Base-by-base conservation (phyloP, 2,329 filamentous ascomycete genomes). In the Fusarium continuum region DNA sequence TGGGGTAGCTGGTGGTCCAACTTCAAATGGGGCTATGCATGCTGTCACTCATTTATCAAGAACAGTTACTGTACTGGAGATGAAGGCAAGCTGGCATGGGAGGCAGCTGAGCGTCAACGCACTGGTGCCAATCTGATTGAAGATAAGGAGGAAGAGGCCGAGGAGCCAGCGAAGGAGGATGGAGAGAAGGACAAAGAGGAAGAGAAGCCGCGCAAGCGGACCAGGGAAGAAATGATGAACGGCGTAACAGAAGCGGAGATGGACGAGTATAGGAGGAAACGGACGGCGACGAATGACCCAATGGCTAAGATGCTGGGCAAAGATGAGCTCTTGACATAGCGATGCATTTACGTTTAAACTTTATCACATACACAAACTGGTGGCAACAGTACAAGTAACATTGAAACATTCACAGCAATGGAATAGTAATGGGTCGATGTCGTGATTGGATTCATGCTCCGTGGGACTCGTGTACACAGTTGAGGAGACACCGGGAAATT, bases 1-100 rank as follows among this genome's bases (percentile, higher is more conserved):
- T 99, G 93, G 91, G 95, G 95, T 43, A 97, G 93, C 72, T 99
- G 95, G 95, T 99, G 95, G 95, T 86, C 88, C 48, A 88, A 92
- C 72, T 98, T 97, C 79, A 86, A 90, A 76, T 99, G 95, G 95
- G 95, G 95, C 2, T 99, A 97, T 76, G 86, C 91, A 19, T 99
- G 95, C 76, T 99, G 95, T 80, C 93, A 96, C 75, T 97, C 93
- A 0, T 89, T 88, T 19, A 86, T 96, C 62, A 97, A 96, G 79
- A 98, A 99, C 77, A 97, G 93, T 72, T 99, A 98, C 73, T 99
- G 95, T 76, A 98, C 94, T 0, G 95, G 95, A 22, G 92, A 95
- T 59, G 91, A 91, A 55, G 95, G 95, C 29, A 96, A 88, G 75
- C 80, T 79, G 60, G 93, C 92, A 2, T 93, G 91, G 76, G 89